Percentiles rank a stretch among this genome's conserved stretches.
These are phyloP conservation scores for Pleurotus sapidus DNA, from an alignment of 768 basidiomycete species.

Conservation along the genomic window DNA sequence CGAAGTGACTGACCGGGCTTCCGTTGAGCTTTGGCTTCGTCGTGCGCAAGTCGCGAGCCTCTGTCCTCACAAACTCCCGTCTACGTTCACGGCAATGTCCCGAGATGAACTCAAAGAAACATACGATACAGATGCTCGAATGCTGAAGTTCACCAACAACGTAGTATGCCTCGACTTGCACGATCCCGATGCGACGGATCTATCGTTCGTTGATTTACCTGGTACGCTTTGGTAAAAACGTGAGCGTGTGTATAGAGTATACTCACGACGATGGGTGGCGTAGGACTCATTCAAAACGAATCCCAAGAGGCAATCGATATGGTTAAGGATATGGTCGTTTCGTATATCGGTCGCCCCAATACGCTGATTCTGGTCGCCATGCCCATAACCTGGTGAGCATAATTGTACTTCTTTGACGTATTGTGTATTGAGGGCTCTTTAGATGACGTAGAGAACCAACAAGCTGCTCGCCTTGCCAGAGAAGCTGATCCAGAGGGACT, in stretches of 20 bases:
- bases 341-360: conserved; percentile 44
- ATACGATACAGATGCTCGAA: background rate
- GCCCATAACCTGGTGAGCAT: conserved; percentile 55
- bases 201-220: conserved; percentile 54
- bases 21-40: conserved; percentile 52
- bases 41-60: conserved; percentile 61
- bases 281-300: conserved; percentile 60
- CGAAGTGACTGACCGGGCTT: conserved; percentile 31
- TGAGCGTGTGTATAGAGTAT: too few relatives aligned
- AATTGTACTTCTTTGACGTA: background rate
- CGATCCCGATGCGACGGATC: conserved; percentile 42
- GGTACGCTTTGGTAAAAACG: conserved; percentile 27
- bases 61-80: conserved; percentile 31
- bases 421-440: background rate
- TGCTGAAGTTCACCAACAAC: conserved; percentile 44
- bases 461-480: conserved; percentile 50
- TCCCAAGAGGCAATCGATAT: conserved; percentile 35
- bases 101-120: conserved; percentile 18
- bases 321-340: conserved; percentile 45
- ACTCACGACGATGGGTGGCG: background rate
- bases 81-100: conserved; percentile 23
- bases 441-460: conserved; percentile 72
- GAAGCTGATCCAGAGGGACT: conserved; percentile 49
- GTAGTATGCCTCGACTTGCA: conserved; percentile 42
- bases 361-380: conserved; percentile 65